Evolutionary conservation across 352 stramenopile species (phyloP), one percentile per base, ranked within the genome.

Genomic region (Phytophthora sojae): DNA sequence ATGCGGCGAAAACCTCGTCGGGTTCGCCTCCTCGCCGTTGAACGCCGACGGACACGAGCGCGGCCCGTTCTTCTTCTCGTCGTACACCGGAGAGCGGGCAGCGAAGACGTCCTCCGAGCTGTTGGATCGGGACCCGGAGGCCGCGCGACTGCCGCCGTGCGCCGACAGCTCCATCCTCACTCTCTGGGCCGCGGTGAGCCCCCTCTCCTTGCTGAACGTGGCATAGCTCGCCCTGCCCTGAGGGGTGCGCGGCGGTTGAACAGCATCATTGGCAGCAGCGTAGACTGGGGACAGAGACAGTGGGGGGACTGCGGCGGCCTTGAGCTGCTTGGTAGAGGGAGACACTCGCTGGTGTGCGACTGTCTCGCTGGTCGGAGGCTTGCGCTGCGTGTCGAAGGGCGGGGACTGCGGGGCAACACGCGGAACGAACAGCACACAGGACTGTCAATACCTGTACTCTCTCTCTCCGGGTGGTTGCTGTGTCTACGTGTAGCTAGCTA

Each of bases 151-250:
- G 32, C 44, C 54, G 6, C 50, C 39, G 29, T 70, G 49, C 0
- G 29, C 29, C 14, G 82, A 83, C 1, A 89, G 57, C 32, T 85
- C 86, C 47, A 90, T 73, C 0, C 86, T 81, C 26, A 90, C 81
- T 3, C 83, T 79, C 73, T 93, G 81, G 8, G 83, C 81, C 14
- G 83, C 82, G 50, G 79, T 92, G 11, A 92, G 66, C 0, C 70
- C 69, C 6, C 61, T 53, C 11, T 79, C 68, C 23, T 79, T 58
- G 17, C 69, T 69, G 19, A 69, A 68, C 14, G 61, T 57, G 2
- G 67, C 56, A 53, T 86, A 80, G 7, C n/a, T 73, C 1, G 69
- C 75, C 4, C 55, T 73, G 6, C 75, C 75, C 3, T 77, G 72
- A 6, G 79, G 81, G 0, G 84, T 91, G 55, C 88, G 89, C 4